Percentiles rank a stretch among this genome's conserved stretches.
Evolutionary conservation across 495 filamentous ascomycete species (phyloP).

Genomic region (Hypoxylon trugodes): DNA sequence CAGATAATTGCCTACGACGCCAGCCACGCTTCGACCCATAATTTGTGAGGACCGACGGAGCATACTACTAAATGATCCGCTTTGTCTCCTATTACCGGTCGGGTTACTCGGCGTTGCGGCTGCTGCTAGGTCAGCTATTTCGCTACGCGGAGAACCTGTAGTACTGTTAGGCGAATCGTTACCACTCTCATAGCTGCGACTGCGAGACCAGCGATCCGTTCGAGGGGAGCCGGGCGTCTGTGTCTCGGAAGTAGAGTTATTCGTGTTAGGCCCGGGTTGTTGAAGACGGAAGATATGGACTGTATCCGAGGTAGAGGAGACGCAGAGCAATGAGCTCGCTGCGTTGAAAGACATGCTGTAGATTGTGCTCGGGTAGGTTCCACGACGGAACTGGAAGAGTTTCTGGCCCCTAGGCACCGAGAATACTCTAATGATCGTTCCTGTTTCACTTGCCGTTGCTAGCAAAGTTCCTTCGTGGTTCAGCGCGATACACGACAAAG

Average conservation of each 20-base stretch:
- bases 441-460: conserved; percentile 95
- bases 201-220: conserved; percentile 56
- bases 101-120: conserved; percentile 54
- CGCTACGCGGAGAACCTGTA: conserved; percentile 55
- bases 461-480: conserved; percentile 93
- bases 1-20: conserved; percentile 88
- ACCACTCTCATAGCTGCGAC: conserved; percentile 57
- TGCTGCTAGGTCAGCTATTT: conserved; percentile 48
- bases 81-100: conserved; percentile 57
- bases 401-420: conserved; percentile 88
- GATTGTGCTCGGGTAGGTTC: conserved; percentile 91
- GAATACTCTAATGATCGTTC: conserved; percentile 96
- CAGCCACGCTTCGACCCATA: conserved; percentile 88
- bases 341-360: conserved; percentile 99
- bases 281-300: conserved; percentile 92
- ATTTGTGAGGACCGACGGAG: conserved; percentile 96
- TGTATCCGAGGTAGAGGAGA: conserved; percentile 95
- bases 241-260: conserved; percentile 37
- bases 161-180: conserved; percentile 55
- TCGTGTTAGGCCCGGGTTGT: conserved; percentile 41
- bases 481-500: conserved; percentile 85
- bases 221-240: conserved; percentile 49
- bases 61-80: conserved; percentile 81
- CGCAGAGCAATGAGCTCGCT: conserved; percentile 89
- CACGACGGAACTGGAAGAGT: conserved; percentile 92